Evolutionary conservation across 2,329 filamentous ascomycete genomes (phyloP).

Genomic region (Colletotrichum paranaense): DNA sequence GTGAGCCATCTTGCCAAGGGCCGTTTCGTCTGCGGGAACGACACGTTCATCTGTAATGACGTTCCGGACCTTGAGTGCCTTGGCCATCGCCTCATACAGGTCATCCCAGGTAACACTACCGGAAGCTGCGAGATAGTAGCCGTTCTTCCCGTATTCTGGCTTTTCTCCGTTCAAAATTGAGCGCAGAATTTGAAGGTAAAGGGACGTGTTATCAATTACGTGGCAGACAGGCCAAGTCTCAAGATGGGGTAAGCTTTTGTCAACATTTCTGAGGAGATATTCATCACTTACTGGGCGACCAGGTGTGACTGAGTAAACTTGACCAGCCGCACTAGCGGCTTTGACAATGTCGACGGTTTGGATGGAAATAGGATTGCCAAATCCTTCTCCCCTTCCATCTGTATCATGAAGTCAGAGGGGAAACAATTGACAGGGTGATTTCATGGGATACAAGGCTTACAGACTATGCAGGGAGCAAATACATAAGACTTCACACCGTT

Average conservation of each 20-base stretch:
- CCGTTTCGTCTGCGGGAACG: constrained; percentile 46
- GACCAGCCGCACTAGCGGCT: not conserved
- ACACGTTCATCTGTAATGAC: constrained; percentile 52
- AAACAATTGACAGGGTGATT: not conserved
- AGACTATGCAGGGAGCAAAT: constrained; percentile 66
- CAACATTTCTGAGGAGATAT: not conserved
- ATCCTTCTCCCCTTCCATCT: constrained; percentile 6
- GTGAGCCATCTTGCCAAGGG: constrained; percentile 53
- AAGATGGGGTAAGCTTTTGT: not conserved
- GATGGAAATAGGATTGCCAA: not conserved
- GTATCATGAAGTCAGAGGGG: not conserved
- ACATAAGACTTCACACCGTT: constrained; percentile 60
- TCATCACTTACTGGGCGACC: not conserved
- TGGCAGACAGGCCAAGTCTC: constrained; percentile 66
- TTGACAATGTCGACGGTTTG: constrained; percentile 4
- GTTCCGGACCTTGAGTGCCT: constrained; percentile 50
- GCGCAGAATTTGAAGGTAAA: constrained; percentile 59
- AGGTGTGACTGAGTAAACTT: not conserved
- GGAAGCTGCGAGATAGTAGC: constrained; percentile 62
- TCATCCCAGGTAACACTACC: constrained; percentile 63
- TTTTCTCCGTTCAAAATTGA: constrained; percentile 53
- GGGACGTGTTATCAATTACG: constrained; percentile 55
- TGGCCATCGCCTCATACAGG: constrained; percentile 58
- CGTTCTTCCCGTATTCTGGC: constrained; percentile 52
- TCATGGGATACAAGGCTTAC: constrained; percentile 38